These are phyloP conservation scores for Theobroma cacao DNA, from an alignment of 345 rosid species.

Conservation along the genomic window DNA sequence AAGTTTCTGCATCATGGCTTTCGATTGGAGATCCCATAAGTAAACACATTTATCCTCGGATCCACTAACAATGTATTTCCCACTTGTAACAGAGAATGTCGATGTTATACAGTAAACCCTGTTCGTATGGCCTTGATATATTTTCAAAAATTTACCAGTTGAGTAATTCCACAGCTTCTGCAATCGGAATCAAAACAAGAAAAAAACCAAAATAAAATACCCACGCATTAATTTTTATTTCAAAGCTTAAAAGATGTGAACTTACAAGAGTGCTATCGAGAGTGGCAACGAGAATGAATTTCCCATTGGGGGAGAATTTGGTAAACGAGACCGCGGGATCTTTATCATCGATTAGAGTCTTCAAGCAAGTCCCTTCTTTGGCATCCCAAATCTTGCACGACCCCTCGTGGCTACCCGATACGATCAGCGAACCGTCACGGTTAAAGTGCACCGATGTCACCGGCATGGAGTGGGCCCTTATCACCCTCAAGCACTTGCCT, in stretches of 20 bases:
- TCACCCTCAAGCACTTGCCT: slow-evolving; percentile 57
- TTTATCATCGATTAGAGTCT: slow-evolving; percentile 74
- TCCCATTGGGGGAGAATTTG: slow-evolving; percentile 92
- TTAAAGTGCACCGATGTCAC: slow-evolving; percentile 81
- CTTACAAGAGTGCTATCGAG: slow-evolving; percentile 88
- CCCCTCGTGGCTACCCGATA: slow-evolving; percentile 88
- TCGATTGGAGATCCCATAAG: slow-evolving; percentile 92
- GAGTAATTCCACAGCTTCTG: slow-evolving; percentile 95
- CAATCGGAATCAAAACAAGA: not conserved
- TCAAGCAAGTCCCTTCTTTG: slow-evolving; percentile 64
- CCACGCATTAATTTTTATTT: not conserved
- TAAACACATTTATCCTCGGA: slow-evolving; percentile 90
- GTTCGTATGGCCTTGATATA: slow-evolving; percentile 82
- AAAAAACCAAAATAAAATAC: not conserved
- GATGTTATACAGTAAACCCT: slow-evolving; percentile 72
- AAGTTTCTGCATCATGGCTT: slow-evolving; percentile 76
- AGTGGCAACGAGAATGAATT: slow-evolving; percentile 82
- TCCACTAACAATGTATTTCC: slow-evolving; percentile 92
- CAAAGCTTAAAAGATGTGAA: not conserved
- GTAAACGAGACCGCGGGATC: slow-evolving; percentile 80
- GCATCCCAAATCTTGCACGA: slow-evolving; percentile 96
- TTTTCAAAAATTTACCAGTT: slow-evolving; percentile 78
- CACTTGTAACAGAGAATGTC: slow-evolving; percentile 93
- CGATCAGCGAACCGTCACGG: slow-evolving; percentile 89
- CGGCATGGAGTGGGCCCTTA: slow-evolving; percentile 81